phyloP scores from a whole-genome alignment of 768 basidiomycete species.

The Calocera cornea region DNA sequence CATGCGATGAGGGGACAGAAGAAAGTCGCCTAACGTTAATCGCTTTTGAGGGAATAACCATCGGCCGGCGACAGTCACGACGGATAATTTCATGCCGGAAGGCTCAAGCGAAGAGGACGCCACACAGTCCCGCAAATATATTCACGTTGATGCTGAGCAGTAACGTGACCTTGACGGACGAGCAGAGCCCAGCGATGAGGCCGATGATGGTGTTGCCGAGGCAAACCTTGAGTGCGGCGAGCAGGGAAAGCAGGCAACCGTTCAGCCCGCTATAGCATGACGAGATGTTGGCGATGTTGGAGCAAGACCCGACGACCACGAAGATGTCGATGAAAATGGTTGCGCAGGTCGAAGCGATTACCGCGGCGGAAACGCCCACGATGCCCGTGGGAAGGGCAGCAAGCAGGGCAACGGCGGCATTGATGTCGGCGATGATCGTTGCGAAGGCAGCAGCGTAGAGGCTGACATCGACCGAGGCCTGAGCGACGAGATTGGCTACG shows the following conservation, averaged over 20 bases:
- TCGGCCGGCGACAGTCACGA: background rate
- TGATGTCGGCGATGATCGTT: constrained; percentile 10
- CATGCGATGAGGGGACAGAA: too few relatives aligned
- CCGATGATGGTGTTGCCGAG: background rate
- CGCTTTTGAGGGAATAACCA: background rate
- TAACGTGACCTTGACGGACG: background rate
- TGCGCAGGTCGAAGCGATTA: background rate
- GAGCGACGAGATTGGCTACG: background rate
- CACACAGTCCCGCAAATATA: background rate
- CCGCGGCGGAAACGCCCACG: background rate
- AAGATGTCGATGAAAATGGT: background rate
- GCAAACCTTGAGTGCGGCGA: background rate
- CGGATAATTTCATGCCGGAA: background rate
- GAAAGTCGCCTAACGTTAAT: background rate
- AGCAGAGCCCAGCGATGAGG: background rate
- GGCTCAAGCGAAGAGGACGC: background rate
- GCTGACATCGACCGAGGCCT: constrained; percentile 2
- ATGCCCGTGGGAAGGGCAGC: constrained; percentile 13
- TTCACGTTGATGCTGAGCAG: constrained; percentile 1
- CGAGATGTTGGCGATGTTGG: background rate
- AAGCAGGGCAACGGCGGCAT: constrained; percentile 19
- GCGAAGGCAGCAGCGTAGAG: constrained; percentile 14
- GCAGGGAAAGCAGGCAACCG: background rate
- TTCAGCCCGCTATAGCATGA: background rate
- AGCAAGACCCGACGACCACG: background rate